Conservation (phyloP, 352 stramenopile species). For the Phytopythium helicoides region DNA sequence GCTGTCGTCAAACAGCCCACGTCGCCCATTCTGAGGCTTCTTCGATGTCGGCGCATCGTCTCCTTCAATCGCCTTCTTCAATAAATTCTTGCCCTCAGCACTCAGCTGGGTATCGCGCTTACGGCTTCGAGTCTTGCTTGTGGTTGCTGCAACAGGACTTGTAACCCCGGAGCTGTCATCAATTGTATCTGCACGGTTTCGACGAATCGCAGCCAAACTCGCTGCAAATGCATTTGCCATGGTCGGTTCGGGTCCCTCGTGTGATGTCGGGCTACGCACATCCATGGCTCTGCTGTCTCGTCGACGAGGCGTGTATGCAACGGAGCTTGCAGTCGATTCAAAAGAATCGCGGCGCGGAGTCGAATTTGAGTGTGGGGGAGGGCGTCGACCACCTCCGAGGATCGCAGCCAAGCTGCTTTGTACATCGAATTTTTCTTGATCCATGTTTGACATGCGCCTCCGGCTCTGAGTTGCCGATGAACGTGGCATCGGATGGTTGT, state of each 20-base stretch:
- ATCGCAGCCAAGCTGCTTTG: conserved; percentile 69
- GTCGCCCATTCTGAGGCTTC: conserved; percentile 34
- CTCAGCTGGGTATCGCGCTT: conserved; percentile 73
- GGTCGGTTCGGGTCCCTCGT: conserved; percentile 14
- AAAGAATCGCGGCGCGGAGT: conserved; percentile 48
- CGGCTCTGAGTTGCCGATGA: conserved; percentile 45
- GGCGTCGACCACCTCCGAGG: conserved; percentile 37
- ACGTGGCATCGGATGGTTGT: conserved; percentile 28
- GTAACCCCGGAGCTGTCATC: conserved; percentile 32
- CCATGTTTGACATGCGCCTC: conserved; percentile 32
- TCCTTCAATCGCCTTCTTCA: conserved; percentile 59
- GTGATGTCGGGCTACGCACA: not conserved
- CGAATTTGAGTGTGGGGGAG: conserved; percentile 15
- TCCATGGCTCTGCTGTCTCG: conserved; percentile 4
- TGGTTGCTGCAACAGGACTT: conserved; percentile 15
- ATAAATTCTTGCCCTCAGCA: conserved; percentile 71
- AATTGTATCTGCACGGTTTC: conserved; percentile 61
- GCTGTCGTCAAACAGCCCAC: conserved; percentile 81
- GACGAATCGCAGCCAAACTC: conserved; percentile 70
- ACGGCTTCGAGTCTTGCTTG: conserved; percentile 35
- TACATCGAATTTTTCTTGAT: conserved; percentile 36
- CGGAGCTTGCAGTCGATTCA: conserved; percentile 35
- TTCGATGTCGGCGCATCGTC: conserved; percentile 19
- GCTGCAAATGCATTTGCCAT: conserved; percentile 72
- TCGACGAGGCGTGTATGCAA: conserved; percentile 16